Conservation (phyloP, 2,329 filamentous ascomycete genomes). For the Arthrocladium fulminans region DNA sequence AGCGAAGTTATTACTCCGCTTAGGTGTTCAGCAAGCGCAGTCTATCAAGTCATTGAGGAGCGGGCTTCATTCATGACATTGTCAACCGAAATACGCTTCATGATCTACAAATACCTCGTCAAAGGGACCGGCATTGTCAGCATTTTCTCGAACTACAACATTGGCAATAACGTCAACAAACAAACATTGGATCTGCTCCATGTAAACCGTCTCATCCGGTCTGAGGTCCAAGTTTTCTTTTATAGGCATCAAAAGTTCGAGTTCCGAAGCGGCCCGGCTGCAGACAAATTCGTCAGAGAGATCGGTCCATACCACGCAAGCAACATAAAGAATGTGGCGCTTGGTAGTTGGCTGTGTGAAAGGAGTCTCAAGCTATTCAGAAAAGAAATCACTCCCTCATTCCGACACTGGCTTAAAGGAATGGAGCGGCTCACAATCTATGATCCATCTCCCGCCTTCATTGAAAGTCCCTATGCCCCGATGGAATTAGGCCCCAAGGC, state of each 20-base stretch:
- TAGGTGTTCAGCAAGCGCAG: too few species aligned
- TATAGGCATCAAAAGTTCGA: conserved; percentile 1
- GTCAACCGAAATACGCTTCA: neutral
- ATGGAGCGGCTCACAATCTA: neutral
- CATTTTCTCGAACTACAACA: neutral
- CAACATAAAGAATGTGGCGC: neutral
- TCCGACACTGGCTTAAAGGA: neutral
- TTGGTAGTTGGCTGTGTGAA: neutral
- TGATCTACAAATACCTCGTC: conserved; percentile 1
- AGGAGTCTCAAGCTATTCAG: neutral
- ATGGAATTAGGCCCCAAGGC: too few species aligned
- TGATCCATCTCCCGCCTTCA: neutral
- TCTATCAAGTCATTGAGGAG: too few species aligned
- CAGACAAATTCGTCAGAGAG: neutral
- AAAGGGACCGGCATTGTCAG: neutral
- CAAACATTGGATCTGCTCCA: neutral
- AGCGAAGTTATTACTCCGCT: too few species aligned
- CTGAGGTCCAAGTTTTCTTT: conserved; percentile 2
- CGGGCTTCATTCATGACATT: neutral
- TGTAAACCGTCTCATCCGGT: neutral
- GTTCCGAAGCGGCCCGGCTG: neutral
- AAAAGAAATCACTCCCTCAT: neutral
- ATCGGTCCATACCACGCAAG: conserved; percentile 5
- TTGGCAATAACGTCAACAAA: neutral
- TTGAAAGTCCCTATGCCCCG: too few species aligned